Evolutionary conservation across 768 basidiomycete species (phyloP), one percentile per base, ranked within the genome.

Genomic region (Lactarius hengduanensis): DNA sequence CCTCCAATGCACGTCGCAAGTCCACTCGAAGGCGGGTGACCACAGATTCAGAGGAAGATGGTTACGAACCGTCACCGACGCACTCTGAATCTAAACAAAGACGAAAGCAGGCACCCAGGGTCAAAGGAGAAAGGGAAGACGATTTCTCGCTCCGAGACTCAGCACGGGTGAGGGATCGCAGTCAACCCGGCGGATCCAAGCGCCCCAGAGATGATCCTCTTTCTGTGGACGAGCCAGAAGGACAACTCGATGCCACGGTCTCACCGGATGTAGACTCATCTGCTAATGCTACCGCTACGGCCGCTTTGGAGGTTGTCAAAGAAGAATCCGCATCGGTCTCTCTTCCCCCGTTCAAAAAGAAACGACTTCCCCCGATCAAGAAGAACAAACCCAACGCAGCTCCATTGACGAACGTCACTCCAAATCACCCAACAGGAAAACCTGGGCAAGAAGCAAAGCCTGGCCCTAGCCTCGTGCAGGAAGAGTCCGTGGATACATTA

Each of bases 301-400:
- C 62, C 28, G 32, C 18, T 20, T 36, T 41, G 41, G 69, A 65
- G 11, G n/a, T 45, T n/a, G 43, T 53, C 34, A 70, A 68, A 41
- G 69, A 64, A 32, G 69, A 70, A 30, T 22, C 69, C 8, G 4
- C 62, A 68, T 40, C 62, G n/a, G 36, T 61, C 34, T 22, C 68
- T 20, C 68, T 69, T 50, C 70, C 70, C 43, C 64, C 64, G 16
- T 70, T 70, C 34, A 71, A 71, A 62, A 70, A 70, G 36, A 69
- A 63, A 45, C 65, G 69, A 54, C 59, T 70, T 20, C 70, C 70
- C 18, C 58, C 68, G 15, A 70, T 71, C 41, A 70, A 53, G 61
- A 70, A 70, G 64, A 65, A 65, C 59, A 70, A 70, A 55, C 61
- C 64, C 15, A 47, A 47, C 4, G 13, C 68, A 8, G 59, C 36